Evolutionary conservation across 1,284 basidiomycete species (phyloP).

Genomic region (Malassezia nana): DNA sequence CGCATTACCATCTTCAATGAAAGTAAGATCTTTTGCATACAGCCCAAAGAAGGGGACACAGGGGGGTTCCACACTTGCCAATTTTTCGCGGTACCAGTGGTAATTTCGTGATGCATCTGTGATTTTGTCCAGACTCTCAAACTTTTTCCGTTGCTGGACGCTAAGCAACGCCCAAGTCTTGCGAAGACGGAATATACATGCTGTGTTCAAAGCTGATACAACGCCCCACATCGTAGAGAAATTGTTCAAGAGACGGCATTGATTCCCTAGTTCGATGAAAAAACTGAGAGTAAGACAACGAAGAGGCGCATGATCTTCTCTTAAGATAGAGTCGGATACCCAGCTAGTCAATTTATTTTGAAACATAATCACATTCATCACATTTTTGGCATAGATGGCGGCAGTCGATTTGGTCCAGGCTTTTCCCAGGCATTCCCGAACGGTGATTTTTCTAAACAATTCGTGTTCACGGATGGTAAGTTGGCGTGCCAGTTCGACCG

Average conservation of each 20-base stretch:
- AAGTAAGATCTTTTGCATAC: slow-evolving; percentile 87
- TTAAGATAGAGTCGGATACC: slow-evolving; percentile 81
- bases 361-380: slow-evolving; percentile 68
- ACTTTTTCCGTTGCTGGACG: slow-evolving; percentile 51
- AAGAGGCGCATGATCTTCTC: slow-evolving; percentile 53
- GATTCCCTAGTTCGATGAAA: neutral
- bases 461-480: slow-evolving; percentile 83
- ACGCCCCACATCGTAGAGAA: slow-evolving; percentile 94
- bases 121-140: slow-evolving; percentile 64
- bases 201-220: slow-evolving; percentile 84
- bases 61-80: slow-evolving; percentile 77
- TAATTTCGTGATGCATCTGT: slow-evolving; percentile 88
- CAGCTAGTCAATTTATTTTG: slow-evolving; percentile 60
- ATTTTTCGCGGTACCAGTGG: slow-evolving; percentile 73
- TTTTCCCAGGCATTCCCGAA: slow-evolving; percentile 72
- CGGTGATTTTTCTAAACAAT: slow-evolving; percentile 76
- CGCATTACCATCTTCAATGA: slow-evolving; percentile 96
- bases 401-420: slow-evolving; percentile 46
- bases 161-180: slow-evolving; percentile 88
- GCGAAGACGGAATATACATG: slow-evolving; percentile 81
- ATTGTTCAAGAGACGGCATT: slow-evolving; percentile 75
- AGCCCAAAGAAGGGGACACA: slow-evolving; percentile 98
- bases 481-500: slow-evolving; percentile 83
- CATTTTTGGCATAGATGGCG: slow-evolving; percentile 56
- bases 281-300: slow-evolving; percentile 4